phyloP scores from a whole-genome alignment of 805 yeast genomes.

The Wickerhamiella kazuoi region DNA sequence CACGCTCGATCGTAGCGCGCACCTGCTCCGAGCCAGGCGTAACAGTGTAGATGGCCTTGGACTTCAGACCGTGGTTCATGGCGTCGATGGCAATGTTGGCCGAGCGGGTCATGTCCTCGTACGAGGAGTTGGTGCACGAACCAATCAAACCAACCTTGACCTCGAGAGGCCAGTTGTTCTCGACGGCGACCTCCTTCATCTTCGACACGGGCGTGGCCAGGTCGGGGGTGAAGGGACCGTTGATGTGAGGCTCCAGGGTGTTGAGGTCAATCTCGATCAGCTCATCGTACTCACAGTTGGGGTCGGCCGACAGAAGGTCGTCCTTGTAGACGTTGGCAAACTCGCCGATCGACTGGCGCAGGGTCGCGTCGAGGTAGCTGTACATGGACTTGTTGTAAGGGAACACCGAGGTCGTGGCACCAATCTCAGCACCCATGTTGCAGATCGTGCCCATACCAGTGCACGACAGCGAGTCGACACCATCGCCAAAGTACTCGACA shows the following conservation, averaged over 20 bases:
- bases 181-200: slow-evolving; percentile 63
- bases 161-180: slow-evolving; percentile 82
- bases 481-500: slow-evolving; percentile 92
- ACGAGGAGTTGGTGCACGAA: slow-evolving; percentile 96
- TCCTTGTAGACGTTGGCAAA: slow-evolving; percentile 52
- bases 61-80: slow-evolving; percentile 71
- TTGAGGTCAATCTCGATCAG: slow-evolving; percentile 76
- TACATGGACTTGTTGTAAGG: slow-evolving; percentile 86
- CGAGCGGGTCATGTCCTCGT: slow-evolving; percentile 95
- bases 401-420: slow-evolving; percentile 96
- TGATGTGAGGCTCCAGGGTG: slow-evolving; percentile 85
- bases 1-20: slow-evolving; percentile 95
- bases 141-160: slow-evolving; percentile 93
- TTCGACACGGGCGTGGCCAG: slow-evolving; percentile 86
- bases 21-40: slow-evolving; percentile 98
- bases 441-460: slow-evolving; percentile 99
- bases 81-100: slow-evolving; percentile 88
- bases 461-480: slow-evolving; percentile 80
- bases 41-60: slow-evolving; percentile 81
- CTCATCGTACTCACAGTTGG: slow-evolving; percentile 87
- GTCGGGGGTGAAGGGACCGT: slow-evolving; percentile 98
- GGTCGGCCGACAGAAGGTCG: slow-evolving; percentile 55
- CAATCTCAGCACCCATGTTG: slow-evolving; percentile 99
- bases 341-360: slow-evolving; percentile 69
- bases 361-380: slow-evolving; percentile 73